A percentile compares a stretch with the other conserved stretches of the same genome.
These are phyloP conservation scores for Carex littledalei DNA, from an alignment of 176 grass and related monocot genomes.

Conservation along the genomic window DNA sequence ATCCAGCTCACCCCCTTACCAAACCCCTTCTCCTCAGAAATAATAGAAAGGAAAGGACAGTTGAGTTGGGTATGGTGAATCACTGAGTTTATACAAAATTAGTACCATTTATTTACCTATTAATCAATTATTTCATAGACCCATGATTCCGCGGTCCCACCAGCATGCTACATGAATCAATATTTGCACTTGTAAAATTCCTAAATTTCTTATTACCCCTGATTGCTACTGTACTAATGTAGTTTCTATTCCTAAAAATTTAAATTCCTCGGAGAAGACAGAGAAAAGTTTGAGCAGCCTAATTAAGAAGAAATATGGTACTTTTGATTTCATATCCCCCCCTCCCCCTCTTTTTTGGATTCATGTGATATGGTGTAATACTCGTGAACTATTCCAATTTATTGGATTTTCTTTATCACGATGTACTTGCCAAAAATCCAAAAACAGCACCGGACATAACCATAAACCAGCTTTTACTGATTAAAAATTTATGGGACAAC, in stretches of 20 bases:
- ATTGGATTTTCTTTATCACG: constrained; percentile 10
- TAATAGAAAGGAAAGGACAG: neutral
- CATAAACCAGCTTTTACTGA: neutral
- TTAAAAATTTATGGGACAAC: neutral
- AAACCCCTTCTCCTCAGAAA: neutral
- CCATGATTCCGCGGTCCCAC: neutral
- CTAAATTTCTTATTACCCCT: neutral
- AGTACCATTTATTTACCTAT: neutral
- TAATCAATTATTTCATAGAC: neutral
- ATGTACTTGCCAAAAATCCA: neutral
- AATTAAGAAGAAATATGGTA: neutral
- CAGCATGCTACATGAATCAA: neutral
- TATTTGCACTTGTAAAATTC: neutral
- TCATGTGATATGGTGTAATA: constrained; percentile 1
- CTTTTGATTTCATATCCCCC: neutral
- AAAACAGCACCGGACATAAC: neutral
- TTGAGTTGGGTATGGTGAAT: neutral
- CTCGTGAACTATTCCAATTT: constrained; percentile 9
- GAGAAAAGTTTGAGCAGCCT: neutral
- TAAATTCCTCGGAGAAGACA: neutral
- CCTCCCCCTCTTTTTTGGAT: neutral
- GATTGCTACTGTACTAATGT: neutral
- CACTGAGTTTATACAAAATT: neutral
- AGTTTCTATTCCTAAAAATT: neutral
- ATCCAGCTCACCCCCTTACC: neutral